These are phyloP conservation scores for Alternaria novae-zelandiae DNA, from an alignment of 2,329 filamentous ascomycete species.

Conservation along the genomic window DNA sequence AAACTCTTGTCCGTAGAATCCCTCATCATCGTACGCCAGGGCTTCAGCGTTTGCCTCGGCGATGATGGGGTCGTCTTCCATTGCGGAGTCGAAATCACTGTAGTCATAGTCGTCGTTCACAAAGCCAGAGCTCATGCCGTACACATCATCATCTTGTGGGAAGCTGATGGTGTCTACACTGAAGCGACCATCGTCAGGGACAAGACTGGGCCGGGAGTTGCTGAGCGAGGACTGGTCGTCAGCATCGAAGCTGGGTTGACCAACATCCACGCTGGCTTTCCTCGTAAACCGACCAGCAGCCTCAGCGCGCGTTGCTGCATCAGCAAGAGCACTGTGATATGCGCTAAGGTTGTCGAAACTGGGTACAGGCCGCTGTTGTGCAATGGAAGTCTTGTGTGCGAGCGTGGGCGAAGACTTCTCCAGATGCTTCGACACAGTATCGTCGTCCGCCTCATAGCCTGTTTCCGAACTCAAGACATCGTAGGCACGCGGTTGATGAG, in stretches of 20 bases:
- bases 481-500: conserved; percentile 24
- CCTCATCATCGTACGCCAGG: conserved; percentile 88
- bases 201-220: conserved; percentile 51
- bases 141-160: conserved; percentile 42
- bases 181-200: conserved; percentile 58
- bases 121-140: conserved; percentile 47
- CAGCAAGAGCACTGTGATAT: conserved; percentile 84
- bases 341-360: conserved; percentile 64
- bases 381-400: conserved; percentile 56
- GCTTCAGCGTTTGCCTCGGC: conserved; percentile 94
- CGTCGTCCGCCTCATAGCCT: conserved; percentile 44
- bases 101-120: conserved; percentile 60
- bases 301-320: conserved; percentile 78
- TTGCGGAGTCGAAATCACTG: conserved; percentile 58
- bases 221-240: conserved; percentile 42
- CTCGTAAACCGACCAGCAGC: conserved; percentile 77
- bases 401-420: conserved; percentile 55
- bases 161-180: conserved; percentile 54
- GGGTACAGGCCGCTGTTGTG: conserved; percentile 39
- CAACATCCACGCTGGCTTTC: conserved; percentile 56
- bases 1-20: conserved; percentile 95
- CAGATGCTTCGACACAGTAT: conserved; percentile 32
- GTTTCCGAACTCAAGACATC: conserved; percentile 28
- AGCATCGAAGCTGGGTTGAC: conserved; percentile 36
- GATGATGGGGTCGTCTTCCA: conserved; percentile 83